Percentiles rank a stretch among this genome's conserved stretches.
These are phyloP conservation scores for Eruca vesicaria DNA, from an alignment of 441 rosid genomes.

Conservation along the genomic window DNA sequence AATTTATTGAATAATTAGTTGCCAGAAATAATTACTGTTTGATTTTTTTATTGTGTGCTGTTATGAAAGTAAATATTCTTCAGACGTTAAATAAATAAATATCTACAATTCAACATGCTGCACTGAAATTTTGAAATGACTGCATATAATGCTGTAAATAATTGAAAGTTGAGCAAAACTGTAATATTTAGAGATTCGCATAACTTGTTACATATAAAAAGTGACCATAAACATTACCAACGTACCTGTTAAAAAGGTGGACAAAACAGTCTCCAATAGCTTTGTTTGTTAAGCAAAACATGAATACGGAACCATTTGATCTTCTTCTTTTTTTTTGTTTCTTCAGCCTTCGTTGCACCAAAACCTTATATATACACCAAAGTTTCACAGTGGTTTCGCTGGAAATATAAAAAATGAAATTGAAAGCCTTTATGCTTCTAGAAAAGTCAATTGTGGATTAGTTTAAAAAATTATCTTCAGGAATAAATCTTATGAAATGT, in stretches of 20 bases:
- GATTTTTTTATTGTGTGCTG: not conserved
- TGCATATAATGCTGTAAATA: too few relatives aligned
- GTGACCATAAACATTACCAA: not conserved
- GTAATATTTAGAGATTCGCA: not conserved
- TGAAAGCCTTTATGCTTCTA: not conserved
- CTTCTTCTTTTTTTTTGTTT: not conserved
- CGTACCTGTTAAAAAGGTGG: conserved; percentile 1
- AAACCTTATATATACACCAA: conserved; percentile 4
- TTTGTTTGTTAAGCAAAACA: not conserved
- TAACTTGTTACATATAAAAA: too few relatives aligned
- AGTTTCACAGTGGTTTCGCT: not conserved
- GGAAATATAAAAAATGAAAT: not conserved
- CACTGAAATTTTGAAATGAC: not conserved
- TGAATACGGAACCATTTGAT: not conserved
- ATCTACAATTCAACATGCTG: too few relatives aligned
- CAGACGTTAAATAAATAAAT: not conserved
- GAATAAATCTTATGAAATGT: conserved; percentile 15
- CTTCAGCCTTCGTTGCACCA: conserved; percentile 3
- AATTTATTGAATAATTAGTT: not conserved
- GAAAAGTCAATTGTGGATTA: not conserved
- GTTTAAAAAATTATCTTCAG: not conserved
- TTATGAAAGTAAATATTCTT: not conserved
- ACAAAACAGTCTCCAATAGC: not conserved
- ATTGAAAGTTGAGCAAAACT: not conserved
- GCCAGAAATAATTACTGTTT: not conserved